Evolutionary conservation across 129 eudicot genomes (phyloP).

Genomic region (Kitagawia praeruptora): DNA sequence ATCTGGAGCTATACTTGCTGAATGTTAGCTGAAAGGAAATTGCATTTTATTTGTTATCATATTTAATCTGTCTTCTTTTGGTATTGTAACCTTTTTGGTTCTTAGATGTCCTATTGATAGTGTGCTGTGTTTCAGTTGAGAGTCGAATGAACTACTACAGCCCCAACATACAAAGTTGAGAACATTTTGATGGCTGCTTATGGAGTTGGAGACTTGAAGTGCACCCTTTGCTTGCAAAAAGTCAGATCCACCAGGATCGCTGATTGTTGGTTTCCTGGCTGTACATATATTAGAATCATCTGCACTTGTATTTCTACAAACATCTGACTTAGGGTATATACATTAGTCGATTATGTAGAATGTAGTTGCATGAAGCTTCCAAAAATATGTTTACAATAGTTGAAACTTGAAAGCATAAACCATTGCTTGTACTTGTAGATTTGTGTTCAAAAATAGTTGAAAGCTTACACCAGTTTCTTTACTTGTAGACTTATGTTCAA

Average conservation of each 20-base stretch:
- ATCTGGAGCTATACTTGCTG: constrained; percentile 3
- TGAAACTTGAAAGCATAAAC: background rate
- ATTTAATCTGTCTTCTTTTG: background rate
- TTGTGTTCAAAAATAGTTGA: background rate
- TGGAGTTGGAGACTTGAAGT: background rate
- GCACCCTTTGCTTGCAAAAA: background rate
- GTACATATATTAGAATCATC: background rate
- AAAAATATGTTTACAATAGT: background rate
- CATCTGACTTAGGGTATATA: background rate
- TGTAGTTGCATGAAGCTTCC: background rate
- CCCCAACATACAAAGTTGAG: background rate
- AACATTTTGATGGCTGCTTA: background rate
- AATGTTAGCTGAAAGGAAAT: background rate
- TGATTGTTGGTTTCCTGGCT: background rate
- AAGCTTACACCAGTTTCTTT: background rate
- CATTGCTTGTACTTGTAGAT: too few species aligned
- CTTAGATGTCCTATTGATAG: background rate
- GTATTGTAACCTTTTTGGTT: background rate
- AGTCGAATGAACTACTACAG: background rate
- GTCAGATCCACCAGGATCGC: background rate
- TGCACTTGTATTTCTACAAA: background rate
- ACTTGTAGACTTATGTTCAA: too few species aligned
- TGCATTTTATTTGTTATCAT: background rate
- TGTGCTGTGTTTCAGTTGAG: background rate
- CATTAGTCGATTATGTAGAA: background rate